These are phyloP conservation scores for Candolleomyces efflorescens DNA, from an alignment of 768 basidiomycete genomes.

Conservation along the genomic window DNA sequence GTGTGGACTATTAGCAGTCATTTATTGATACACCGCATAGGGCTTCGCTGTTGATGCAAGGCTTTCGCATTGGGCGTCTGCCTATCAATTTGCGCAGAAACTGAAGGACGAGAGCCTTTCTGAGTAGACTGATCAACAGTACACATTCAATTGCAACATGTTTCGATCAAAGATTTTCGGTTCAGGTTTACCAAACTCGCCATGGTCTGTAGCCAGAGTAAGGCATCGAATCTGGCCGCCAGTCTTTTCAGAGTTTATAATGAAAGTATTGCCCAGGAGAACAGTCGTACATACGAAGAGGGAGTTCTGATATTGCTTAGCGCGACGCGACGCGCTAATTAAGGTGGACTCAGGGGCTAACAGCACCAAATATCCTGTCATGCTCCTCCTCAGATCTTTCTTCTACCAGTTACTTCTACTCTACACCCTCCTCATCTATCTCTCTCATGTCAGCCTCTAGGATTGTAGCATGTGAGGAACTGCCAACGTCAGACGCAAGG, in stretches of 20 bases:
- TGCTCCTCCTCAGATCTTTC: background rate
- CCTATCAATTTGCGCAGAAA: slow-evolving; percentile 54
- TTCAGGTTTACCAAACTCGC: too few species aligned
- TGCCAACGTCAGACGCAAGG: slow-evolving; percentile 57
- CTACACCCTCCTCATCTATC: too few species aligned
- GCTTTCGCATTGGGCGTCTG: slow-evolving; percentile 70
- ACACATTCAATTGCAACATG: too few species aligned
- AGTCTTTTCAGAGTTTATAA: too few species aligned
- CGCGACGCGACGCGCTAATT: too few species aligned
- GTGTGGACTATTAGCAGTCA: background rate
- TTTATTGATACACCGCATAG: slow-evolving; percentile 24
- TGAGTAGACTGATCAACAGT: background rate
- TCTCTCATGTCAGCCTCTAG: slow-evolving; percentile 28
- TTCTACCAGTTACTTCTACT: background rate
- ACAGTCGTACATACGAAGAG: too few species aligned
- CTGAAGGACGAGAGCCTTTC: slow-evolving; percentile 10
- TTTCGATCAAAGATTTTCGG: too few species aligned
- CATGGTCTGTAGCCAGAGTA: too few species aligned
- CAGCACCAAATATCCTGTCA: background rate
- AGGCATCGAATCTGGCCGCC: too few species aligned
- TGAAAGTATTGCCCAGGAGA: too few species aligned
- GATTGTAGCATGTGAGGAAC: slow-evolving; percentile 47
- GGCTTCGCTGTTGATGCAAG: slow-evolving; percentile 72
- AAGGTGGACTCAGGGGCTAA: background rate
- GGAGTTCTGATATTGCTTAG: too few species aligned